A percentile compares a stretch with the other conserved stretches of the same genome.
Evolutionary conservation across 1,284 basidiomycete species (phyloP).

Genomic region (Apiotrichum veenhuisii): DNA sequence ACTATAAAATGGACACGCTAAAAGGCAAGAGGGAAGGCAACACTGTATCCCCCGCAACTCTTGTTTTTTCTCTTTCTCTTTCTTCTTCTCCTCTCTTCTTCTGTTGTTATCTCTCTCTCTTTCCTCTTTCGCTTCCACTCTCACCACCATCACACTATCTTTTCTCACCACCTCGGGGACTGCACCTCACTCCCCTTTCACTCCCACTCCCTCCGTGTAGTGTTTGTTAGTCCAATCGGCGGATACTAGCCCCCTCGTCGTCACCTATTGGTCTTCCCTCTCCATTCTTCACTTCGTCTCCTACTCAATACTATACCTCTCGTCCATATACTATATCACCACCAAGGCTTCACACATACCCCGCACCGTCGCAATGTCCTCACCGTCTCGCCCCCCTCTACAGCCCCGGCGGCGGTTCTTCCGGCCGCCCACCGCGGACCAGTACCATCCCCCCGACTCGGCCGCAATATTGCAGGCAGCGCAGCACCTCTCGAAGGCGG

Average conservation of each 20-base stretch:
- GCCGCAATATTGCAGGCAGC: neutral
- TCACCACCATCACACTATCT: neutral
- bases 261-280: neutral
- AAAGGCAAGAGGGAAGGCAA: too few species aligned
- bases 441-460: neutral
- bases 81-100: neutral
- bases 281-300: neutral
- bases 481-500: neutral
- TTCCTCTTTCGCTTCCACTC: neutral
- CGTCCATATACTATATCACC: neutral
- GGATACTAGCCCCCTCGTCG: neutral
- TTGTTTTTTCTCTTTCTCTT: neutral
- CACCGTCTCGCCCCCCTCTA: neutral
- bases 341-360: neutral
- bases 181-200: neutral
- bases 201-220: neutral
- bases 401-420: neutral
- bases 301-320: neutral
- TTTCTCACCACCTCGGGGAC: neutral
- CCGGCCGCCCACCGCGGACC: neutral
- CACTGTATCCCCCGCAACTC: neutral
- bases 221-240: neutral
- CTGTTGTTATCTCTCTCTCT: neutral
- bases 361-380: neutral
- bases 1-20: too few species aligned